Conservation (phyloP, 805 yeast genomes). For the Starmerella scarabaei region DNA sequence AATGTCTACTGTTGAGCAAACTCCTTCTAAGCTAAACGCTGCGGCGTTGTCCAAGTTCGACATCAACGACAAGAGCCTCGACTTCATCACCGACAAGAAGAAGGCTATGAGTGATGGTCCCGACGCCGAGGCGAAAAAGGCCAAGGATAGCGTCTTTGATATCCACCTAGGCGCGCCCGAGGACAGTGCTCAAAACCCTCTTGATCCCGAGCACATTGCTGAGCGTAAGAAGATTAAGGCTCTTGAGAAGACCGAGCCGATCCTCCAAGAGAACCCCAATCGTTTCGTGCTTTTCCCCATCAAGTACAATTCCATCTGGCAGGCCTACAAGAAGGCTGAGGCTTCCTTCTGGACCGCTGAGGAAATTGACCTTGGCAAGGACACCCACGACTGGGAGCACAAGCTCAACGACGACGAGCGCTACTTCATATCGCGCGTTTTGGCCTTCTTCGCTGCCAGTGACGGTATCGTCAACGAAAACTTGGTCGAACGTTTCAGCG, state of each 20-base stretch:
- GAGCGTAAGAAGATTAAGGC: conserved; percentile 42
- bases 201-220: conserved; percentile 19
- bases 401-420: conserved; percentile 81
- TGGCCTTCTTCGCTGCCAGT: conserved; percentile 97
- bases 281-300: conserved; percentile 93
- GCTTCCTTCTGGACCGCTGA: conserved; percentile 99
- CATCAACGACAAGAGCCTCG: conserved; percentile 25
- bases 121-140: conserved; percentile 20
- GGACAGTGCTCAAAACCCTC: conserved; percentile 16
- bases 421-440: conserved; percentile 78
- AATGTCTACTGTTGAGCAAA: conserved; percentile 27
- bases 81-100: conserved; percentile 12
- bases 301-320: conserved; percentile 96
- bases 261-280: conserved; percentile 67
- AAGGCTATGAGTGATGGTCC: conserved; percentile 26
- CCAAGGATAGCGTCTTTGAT: conserved; percentile 16
- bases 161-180: conserved; percentile 8
- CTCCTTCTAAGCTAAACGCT: conserved; percentile 59
- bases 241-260: conserved; percentile 77
- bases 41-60: conserved; percentile 42
- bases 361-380: conserved; percentile 92
- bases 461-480: conserved; percentile 98
- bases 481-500: conserved; percentile 91
- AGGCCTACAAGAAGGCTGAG: conserved; percentile 96
- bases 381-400: conserved; percentile 83